Conservation (phyloP, 495 filamentous ascomycete genomes). For the Hypoxylon perforatum region DNA sequence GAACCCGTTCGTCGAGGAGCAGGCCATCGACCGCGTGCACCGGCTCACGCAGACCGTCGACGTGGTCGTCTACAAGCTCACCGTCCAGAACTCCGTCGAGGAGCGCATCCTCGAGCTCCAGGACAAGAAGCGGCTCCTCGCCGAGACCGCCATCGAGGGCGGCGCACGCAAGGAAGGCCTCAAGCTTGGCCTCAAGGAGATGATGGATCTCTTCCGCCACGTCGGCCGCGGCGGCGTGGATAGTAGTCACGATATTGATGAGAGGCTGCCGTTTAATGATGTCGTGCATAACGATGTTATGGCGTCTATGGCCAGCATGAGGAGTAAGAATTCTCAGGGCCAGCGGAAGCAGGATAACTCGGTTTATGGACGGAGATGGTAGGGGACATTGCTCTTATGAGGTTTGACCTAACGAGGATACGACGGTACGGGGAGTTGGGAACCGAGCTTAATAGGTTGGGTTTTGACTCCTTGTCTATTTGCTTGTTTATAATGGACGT, state of each 20-base stretch:
- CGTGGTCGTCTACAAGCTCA: slow-evolving; percentile 93
- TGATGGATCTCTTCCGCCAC: slow-evolving; percentile 85
- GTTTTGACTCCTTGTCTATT: not conserved
- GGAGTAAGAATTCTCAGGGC: slow-evolving; percentile 19
- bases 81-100: slow-evolving; percentile 85
- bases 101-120: slow-evolving; percentile 92
- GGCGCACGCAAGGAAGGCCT: slow-evolving; percentile 67
- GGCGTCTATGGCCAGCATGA: slow-evolving; percentile 14
- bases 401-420: not conserved
- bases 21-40: slow-evolving; percentile 98
- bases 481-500: slow-evolving; percentile 1
- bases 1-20: slow-evolving; percentile 98
- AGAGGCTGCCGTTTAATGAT: no score
- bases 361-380: slow-evolving; percentile 56
- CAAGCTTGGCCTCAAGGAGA: slow-evolving; percentile 93
- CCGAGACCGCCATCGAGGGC: slow-evolving; percentile 85
- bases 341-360: slow-evolving; percentile 43
- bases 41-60: slow-evolving; percentile 94
- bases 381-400: not conserved
- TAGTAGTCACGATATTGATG: not conserved
- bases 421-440: slow-evolving; percentile 9
- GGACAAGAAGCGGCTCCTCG: slow-evolving; percentile 88
- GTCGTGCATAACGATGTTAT: slow-evolving; percentile 33
- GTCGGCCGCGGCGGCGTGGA: slow-evolving; percentile 43
- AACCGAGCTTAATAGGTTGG: not conserved